Evolutionary conservation across 352 stramenopile genomes (phyloP).

Genomic region (Pythium folliculosum): DNA sequence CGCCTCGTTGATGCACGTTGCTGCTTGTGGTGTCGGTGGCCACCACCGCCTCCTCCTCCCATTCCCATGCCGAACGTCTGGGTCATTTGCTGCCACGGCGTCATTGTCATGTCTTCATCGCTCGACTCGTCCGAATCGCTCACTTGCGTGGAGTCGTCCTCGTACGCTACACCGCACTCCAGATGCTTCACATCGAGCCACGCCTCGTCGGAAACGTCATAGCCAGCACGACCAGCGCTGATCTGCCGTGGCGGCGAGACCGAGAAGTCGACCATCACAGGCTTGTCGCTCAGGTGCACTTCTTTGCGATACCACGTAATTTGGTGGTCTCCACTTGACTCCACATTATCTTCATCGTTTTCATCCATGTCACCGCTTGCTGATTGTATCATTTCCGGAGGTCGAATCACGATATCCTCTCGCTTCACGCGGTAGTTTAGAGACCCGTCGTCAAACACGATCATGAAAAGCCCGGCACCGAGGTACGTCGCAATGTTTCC

Average conservation of each 20-base stretch:
- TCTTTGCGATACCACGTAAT: conserved; percentile 32
- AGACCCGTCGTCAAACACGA: conserved; percentile 78
- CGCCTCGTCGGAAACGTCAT: conserved; percentile 36
- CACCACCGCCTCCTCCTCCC: conserved; percentile 51
- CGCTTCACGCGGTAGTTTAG: conserved; percentile 68
- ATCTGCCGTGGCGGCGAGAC: conserved; percentile 31
- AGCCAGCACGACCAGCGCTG: conserved; percentile 20
- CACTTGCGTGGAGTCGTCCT: conserved; percentile 83
- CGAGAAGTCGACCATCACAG: conserved; percentile 38
- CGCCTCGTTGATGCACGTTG: conserved; percentile 39
- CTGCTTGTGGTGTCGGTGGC: conserved; percentile 15
- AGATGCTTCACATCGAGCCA: conserved; percentile 62
- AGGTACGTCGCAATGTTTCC: conserved; percentile 80
- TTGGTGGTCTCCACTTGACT: conserved; percentile 13
- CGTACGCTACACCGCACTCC: conserved; percentile 73
- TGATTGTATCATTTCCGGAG: conserved; percentile 1
- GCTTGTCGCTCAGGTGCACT: conserved; percentile 33
- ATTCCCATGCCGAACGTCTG: conserved; percentile 74
- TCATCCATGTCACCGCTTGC: neutral
- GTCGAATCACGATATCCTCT: conserved; percentile 63
- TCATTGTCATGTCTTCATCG: conserved; percentile 79
- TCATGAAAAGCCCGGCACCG: conserved; percentile 66
- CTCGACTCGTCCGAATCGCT: conserved; percentile 80
- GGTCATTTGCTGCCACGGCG: conserved; percentile 84
- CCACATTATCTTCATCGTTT: neutral